phyloP scores from a whole-genome alignment of 2,329 filamentous ascomycete genomes.

The Penicillium hordei region DNA sequence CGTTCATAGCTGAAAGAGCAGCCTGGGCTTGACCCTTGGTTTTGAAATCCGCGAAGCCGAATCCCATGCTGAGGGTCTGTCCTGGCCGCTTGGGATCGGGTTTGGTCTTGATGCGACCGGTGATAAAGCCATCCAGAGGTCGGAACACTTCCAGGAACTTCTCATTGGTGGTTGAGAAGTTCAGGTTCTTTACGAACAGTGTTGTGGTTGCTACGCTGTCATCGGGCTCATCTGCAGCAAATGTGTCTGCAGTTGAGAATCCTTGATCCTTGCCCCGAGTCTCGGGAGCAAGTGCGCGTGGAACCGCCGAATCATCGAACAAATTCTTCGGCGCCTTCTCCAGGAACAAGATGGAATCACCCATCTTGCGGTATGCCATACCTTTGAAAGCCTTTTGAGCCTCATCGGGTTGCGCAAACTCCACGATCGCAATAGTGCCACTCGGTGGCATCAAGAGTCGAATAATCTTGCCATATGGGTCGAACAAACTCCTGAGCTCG shows the following conservation, averaged over 20 bases:
- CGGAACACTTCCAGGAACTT: conserved; percentile 75
- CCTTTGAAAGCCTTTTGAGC: conserved; percentile 80
- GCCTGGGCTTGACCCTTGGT: conserved; percentile 74
- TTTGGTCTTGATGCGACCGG: conserved; percentile 89
- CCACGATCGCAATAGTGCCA: conserved; percentile 89
- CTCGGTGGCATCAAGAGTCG: conserved; percentile 88
- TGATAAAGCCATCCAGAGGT: conserved; percentile 81
- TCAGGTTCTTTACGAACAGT: conserved; percentile 89
- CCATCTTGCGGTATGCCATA: conserved; percentile 85
- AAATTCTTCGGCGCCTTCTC: conserved; percentile 89
- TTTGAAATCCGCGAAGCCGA: conserved; percentile 89
- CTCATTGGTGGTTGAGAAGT: conserved; percentile 81
- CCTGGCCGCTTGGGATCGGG: conserved; percentile 86
- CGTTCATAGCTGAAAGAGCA: conserved; percentile 83
- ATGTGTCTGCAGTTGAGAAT: conserved; percentile 45
- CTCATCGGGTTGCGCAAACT: conserved; percentile 76
- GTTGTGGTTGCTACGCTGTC: conserved; percentile 65
- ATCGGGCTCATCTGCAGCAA: conserved; percentile 42
- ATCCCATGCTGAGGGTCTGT: conserved; percentile 92
- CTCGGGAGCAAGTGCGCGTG: conserved; percentile 32
- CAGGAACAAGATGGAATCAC: conserved; percentile 85
- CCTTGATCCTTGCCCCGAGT: conserved; percentile 39
- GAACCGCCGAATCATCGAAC: conserved; percentile 53
- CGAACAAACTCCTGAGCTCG: conserved; percentile 77
- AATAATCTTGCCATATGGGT: conserved; percentile 78